phyloP scores from a whole-genome alignment of 2,329 filamentous ascomycete species.

The Penicillium sp. region DNA sequence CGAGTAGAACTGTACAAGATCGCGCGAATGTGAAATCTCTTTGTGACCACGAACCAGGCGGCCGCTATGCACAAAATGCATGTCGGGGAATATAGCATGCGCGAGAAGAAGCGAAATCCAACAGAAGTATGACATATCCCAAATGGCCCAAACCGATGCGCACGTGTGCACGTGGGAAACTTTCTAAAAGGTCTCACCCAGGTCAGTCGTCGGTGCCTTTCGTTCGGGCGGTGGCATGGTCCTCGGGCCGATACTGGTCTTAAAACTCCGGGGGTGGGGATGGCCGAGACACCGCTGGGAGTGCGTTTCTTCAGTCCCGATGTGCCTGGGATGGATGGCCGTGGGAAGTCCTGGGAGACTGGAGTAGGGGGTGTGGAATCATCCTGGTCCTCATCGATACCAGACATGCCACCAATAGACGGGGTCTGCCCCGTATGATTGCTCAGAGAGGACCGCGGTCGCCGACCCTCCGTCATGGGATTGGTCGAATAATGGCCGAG shows the following conservation, averaged over 20 bases:
- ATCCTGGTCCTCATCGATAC: constrained; percentile 50
- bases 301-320: constrained; percentile 49
- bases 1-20: constrained; percentile 12
- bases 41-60: constrained; percentile 15
- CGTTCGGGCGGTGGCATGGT: constrained; percentile 47
- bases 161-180: neutral
- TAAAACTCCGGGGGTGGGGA: constrained; percentile 39
- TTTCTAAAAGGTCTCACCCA: constrained; percentile 54
- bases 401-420: constrained; percentile 52
- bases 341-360: constrained; percentile 29
- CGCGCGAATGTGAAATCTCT: constrained; percentile 1
- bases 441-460: constrained; percentile 67
- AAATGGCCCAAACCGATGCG: neutral
- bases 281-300: constrained; percentile 44
- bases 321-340: constrained; percentile 46
- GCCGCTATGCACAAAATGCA: constrained; percentile 7
- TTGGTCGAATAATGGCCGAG: constrained; percentile 52
- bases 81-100: neutral
- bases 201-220: constrained; percentile 49
- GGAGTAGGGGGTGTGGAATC: constrained; percentile 43
- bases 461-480: constrained; percentile 47
- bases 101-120: neutral
- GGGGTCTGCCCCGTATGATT: constrained; percentile 54
- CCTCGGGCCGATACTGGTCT: constrained; percentile 38
- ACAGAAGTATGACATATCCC: neutral